Base-by-base conservation (phyloP, 1,284 basidiomycete species). In the Thelephora terrestris region DNA sequence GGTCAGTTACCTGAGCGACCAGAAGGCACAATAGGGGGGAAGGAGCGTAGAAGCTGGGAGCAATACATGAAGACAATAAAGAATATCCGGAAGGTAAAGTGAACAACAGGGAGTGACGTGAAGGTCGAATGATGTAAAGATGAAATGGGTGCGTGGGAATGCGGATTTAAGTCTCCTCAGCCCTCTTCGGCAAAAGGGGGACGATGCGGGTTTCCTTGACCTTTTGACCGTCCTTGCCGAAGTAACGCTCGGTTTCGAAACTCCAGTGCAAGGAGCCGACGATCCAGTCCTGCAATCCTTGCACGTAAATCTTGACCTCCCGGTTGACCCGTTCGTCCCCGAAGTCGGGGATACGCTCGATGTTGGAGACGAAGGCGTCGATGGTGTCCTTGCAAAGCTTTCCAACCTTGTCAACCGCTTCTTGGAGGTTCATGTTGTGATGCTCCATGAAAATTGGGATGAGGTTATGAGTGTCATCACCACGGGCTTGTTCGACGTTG, bases 401-500 rank as follows among this genome's bases (percentile, higher is more conserved):
- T 9, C 47, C 46, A 21, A 34, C 47, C 34, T 47, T 44, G 45
- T 47, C 46, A 24, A 59, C 47, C 47, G 53, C 27, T 59, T 50
- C 20, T 56, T 50, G 47, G 20, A 43, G 50, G 42, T 14, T 45
- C 21, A 52, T 38, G 45, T 45, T 38, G 9, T 52, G 43, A 27
- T 59, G 48, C 27, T 52, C 46, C 61, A 61, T 62, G 27, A 57
- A 49, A 18, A 59, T 54, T 5, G 55, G 51, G 14, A 63, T 46
- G 16, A 61, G 50, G 48, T 62, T 62, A 49, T 58, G 58, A 17
- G 46, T 52, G 57, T 75, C 67, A n/a, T 56, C 56, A 23, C 57
- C 54, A 6, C 52, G 48, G 0, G 55, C 43, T 32, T 60, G 56
- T 34, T 60, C 61, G 25, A 58, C 51, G 49, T 58, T 56, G 50